Evolutionary conservation across 164 flowering plant species (phyloP).

Genomic region (grape (Vitis vinifera)): DNA sequence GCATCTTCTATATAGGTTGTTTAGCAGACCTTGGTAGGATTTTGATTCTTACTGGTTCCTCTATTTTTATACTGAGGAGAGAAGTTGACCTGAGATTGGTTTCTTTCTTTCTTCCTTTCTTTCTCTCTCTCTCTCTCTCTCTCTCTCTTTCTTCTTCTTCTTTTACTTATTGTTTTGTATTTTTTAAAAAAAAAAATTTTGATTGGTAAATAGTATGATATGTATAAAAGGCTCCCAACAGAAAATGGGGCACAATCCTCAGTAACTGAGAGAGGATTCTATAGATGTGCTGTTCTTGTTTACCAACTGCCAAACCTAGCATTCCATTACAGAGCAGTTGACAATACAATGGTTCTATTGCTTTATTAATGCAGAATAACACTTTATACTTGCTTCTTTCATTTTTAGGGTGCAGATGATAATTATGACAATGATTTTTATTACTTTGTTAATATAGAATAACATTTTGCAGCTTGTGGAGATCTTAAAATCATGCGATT

Average conservation of each 20-base stretch:
- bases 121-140: too few species aligned
- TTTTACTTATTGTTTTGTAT: not conserved
- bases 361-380: not conserved
- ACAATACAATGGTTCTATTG: not conserved
- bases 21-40: too few species aligned
- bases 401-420: not conserved
- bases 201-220: not conserved
- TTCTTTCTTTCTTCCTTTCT: too few species aligned
- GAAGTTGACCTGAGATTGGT: too few species aligned
- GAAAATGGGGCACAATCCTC: too few species aligned
- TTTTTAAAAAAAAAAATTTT: too few species aligned
- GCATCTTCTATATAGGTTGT: too few species aligned
- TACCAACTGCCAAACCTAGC: not conserved
- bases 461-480: conserved; percentile 76
- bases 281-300: not conserved
- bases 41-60: too few species aligned
- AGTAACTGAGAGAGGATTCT: not conserved
- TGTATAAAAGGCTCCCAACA: not conserved
- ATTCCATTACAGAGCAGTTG: not conserved
- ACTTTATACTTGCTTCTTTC: not conserved
- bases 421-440: not conserved
- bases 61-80: too few species aligned
- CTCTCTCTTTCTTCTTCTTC: too few species aligned
- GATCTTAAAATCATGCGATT: conserved; percentile 88
- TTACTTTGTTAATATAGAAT: not conserved